Evolutionary conservation across 495 filamentous ascomycete genomes (phyloP), one percentile per base, ranked within the genome.

Genomic region (Tricharina praecox): DNA sequence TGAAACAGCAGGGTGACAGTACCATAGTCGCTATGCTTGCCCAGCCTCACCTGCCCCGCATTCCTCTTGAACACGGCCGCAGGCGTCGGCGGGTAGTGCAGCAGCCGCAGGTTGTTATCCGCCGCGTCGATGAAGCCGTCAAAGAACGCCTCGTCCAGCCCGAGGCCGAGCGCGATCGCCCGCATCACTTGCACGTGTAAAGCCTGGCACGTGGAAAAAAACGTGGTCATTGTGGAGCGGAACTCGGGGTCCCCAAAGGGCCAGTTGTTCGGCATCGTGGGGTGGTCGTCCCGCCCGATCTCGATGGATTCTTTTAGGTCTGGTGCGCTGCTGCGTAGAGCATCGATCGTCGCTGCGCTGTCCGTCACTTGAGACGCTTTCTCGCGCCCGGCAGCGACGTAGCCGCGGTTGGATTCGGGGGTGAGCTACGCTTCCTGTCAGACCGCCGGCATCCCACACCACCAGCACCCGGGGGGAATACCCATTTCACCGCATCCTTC

Each of bases 1-100:
- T 96, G 88, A 65, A 96, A 95, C 15, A 96, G 70, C 25, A 93
- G 64, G 1, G 88, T 94, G 51, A 93, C 73, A 0, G 75, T 82
- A 2, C 86, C 88, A 55, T 94, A 94, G 56, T 95, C 88, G 15
- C 77, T 82, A 58, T 95, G 88, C 25, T 77, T 81, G 0, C 85
- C 88, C 0, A 86, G 85, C 2, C 88, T 67, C 2, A 95, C 82
- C 61, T 86, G 81, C 10, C 69, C 70, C 20, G 75, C 76, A 48
- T 85, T 82, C 44, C 73, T 64, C 15, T 39, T 45, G 60, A 95
- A 94, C 3, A 83, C 72, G 5, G 74, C 67, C 45, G 73, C 75
- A 21, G 60, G 56, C 1, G 87, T 80, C 5, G 70, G 64, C 0
- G 86, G 87, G 59, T 96, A 95, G 58, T 95, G 88, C 51, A 96